Evolutionary conservation across 306 rosid species (phyloP).

Genomic region (Vicia faba): DNA sequence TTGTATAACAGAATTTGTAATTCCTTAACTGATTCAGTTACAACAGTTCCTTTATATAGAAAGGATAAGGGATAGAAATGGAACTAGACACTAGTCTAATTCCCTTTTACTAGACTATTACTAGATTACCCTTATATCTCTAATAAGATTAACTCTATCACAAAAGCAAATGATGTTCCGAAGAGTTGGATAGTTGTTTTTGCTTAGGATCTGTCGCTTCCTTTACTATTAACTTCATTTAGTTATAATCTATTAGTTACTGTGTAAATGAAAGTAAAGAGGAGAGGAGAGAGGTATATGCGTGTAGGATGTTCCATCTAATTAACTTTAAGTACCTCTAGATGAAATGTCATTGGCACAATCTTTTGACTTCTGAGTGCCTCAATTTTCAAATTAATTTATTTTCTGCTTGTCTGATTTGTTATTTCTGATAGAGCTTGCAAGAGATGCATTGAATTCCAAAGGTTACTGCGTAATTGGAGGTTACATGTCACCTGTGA

Average conservation of each 20-base stretch:
- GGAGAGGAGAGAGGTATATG: background rate
- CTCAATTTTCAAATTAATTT: slow-evolving; percentile 13
- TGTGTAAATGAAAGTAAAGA: slow-evolving; percentile 5
- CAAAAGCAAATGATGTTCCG: background rate
- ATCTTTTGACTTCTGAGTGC: slow-evolving; percentile 1
- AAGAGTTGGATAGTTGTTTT: slow-evolving; percentile 26
- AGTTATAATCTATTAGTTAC: background rate
- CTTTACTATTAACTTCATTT: background rate
- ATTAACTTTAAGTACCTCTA: background rate
- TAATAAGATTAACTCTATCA: too few species aligned
- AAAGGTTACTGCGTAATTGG: slow-evolving; percentile 82
- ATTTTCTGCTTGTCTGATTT: background rate
- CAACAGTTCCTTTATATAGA: too few species aligned
- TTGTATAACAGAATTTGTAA: too few species aligned
- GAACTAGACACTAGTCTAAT: too few species aligned
- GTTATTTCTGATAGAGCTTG: slow-evolving; percentile 61
- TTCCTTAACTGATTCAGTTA: too few species aligned
- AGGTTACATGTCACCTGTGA: slow-evolving; percentile 92
- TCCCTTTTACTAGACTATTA: too few species aligned
- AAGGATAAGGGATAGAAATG: too few species aligned
- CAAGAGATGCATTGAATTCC: slow-evolving; percentile 71
- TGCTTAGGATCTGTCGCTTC: background rate
- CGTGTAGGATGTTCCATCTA: background rate
- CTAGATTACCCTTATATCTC: too few species aligned
- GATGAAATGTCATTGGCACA: slow-evolving; percentile 13